Conservation (phyloP, 495 filamentous ascomycete genomes). For the Podospora pseudopauciseta region DNA sequence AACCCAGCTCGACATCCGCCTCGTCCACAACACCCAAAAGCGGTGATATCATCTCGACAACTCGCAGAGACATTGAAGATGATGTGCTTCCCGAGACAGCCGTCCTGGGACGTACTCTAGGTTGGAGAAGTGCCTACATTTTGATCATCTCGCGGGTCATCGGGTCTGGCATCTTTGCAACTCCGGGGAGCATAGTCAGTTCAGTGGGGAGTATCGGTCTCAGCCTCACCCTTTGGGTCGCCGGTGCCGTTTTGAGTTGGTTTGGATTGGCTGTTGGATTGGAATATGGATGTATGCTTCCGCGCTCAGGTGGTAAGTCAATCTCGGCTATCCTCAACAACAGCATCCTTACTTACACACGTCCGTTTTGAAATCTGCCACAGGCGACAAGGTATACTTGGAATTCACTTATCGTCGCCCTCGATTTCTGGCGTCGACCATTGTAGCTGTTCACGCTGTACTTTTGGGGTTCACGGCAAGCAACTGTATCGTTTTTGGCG, state of each 20-base stretch:
- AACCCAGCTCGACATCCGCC: neutral
- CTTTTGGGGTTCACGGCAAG: constrained; percentile 66
- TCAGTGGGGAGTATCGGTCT: constrained; percentile 66
- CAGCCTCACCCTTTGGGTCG: constrained; percentile 60
- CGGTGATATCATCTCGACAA: neutral
- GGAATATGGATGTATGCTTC: constrained; percentile 71
- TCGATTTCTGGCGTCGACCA: constrained; percentile 62
- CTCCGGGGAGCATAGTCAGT: constrained; percentile 63
- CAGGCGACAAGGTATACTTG: constrained; percentile 64
- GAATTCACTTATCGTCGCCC: constrained; percentile 70
- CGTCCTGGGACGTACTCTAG: constrained; percentile 58
- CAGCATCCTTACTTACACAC: neutral
- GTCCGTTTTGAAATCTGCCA: neutral
- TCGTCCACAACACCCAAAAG: neutral
- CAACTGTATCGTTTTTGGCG: constrained; percentile 68
- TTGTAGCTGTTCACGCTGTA: constrained; percentile 65
- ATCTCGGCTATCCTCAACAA: neutral
- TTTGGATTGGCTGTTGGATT: constrained; percentile 59
- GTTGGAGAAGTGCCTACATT: constrained; percentile 68
- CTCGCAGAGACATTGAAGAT: constrained; percentile 42
- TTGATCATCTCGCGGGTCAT: constrained; percentile 74
- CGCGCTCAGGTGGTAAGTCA: constrained; percentile 59
- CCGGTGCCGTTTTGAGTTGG: constrained; percentile 57
- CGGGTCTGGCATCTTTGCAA: constrained; percentile 73
- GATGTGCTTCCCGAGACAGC: constrained; percentile 63